phyloP scores from a whole-genome alignment of 2,329 filamentous ascomycete genomes.

The Sphaerulina musiva region DNA sequence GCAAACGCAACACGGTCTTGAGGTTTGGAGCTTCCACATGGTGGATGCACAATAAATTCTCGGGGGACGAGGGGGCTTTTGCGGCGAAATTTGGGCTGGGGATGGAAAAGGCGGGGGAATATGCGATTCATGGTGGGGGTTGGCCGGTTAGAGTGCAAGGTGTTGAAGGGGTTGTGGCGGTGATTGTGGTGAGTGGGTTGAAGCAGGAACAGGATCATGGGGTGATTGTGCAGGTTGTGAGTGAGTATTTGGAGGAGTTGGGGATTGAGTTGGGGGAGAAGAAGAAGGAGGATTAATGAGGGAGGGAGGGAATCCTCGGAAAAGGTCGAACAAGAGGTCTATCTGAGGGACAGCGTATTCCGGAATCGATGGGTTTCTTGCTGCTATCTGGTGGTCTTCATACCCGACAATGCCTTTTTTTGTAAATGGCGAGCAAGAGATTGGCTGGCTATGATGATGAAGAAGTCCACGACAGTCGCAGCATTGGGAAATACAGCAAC shows the following conservation, averaged over 20 bases:
- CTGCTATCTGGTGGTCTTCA: no score
- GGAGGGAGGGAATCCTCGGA: no score
- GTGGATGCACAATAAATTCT: slow-evolving; percentile 63
- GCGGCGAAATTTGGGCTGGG: slow-evolving; percentile 58
- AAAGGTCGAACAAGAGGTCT: no score
- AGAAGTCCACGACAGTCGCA: no score
- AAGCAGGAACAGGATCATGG: slow-evolving; percentile 73
- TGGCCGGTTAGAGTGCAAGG: slow-evolving; percentile 65
- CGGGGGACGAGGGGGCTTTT: slow-evolving; percentile 59
- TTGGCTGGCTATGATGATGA: no score
- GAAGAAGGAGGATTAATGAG: slow-evolving; percentile 34
- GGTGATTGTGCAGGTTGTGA: slow-evolving; percentile 64
- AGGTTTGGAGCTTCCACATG: slow-evolving; percentile 65
- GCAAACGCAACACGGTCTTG: slow-evolving; percentile 66
- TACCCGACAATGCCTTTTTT: no score
- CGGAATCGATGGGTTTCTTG: no score
- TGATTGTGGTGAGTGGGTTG: slow-evolving; percentile 69
- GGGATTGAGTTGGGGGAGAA: slow-evolving; percentile 32
- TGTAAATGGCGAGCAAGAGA: no score
- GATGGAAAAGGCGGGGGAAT: slow-evolving; percentile 50
- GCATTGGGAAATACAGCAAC: no score
- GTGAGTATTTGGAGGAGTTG: slow-evolving; percentile 43
- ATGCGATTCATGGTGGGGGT: slow-evolving; percentile 72
- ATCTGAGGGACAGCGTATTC: no score
- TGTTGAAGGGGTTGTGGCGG: slow-evolving; percentile 68